phyloP scores from a whole-genome alignment of 148 eudicot species.

The Arbutus unedo region DNA sequence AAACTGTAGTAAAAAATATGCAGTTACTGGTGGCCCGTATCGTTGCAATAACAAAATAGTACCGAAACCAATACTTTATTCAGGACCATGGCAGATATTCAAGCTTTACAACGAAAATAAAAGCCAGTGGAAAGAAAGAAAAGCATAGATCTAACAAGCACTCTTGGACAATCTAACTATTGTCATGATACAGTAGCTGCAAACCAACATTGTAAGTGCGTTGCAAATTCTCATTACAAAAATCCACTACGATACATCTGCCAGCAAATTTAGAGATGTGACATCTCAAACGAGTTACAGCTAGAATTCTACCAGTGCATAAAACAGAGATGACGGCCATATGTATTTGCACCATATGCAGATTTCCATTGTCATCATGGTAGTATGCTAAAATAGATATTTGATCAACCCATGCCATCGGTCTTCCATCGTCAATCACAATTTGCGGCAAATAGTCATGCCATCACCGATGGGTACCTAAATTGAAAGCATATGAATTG shows the following conservation, averaged over 20 bases:
- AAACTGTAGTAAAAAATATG: too few species aligned
- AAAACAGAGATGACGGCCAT: background rate
- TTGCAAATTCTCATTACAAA: background rate
- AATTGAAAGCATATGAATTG: background rate
- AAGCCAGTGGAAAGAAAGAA: background rate
- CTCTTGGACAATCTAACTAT: background rate
- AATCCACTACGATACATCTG: background rate
- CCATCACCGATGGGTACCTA: constrained; percentile 97
- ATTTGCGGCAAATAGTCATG: constrained; percentile 89
- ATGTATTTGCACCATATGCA: background rate
- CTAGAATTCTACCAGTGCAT: too few species aligned
- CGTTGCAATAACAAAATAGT: too few species aligned
- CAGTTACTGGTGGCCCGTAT: too few species aligned
- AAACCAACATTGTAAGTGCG: background rate
- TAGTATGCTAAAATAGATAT: background rate
- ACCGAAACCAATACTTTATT: too few species aligned
- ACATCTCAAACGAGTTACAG: background rate
- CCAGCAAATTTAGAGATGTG: background rate
- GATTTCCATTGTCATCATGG: background rate
- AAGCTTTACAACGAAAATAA: background rate
- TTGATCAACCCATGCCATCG: background rate
- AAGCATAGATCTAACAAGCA: background rate
- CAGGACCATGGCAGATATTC: too few species aligned
- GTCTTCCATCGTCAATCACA: constrained; percentile 20
- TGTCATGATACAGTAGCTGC: background rate